phyloP scores from a whole-genome alignment of 345 rosid genomes.

The Hibiscus tridactylites region DNA sequence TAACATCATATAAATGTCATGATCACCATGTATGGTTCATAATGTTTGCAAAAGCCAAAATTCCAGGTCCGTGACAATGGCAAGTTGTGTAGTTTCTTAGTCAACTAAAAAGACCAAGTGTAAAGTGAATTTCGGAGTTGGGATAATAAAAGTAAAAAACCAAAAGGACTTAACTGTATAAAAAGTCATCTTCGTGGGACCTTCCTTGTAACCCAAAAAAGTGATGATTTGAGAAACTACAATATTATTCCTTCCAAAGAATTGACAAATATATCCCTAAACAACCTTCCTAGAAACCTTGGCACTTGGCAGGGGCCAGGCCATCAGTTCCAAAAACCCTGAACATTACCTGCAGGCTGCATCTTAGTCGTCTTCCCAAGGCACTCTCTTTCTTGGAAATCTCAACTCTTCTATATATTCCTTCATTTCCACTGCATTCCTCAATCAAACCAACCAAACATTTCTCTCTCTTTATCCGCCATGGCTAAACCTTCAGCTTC shows the following conservation, averaged over 20 bases:
- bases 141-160: not conserved
- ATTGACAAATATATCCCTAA: not conserved
- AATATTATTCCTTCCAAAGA: not conserved
- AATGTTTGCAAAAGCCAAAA: not conserved
- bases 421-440: not conserved
- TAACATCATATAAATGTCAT: not conserved
- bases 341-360: conserved; percentile 5
- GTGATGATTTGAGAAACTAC: not conserved
- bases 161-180: not conserved
- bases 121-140: not conserved
- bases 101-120: not conserved
- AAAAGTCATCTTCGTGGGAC: not conserved
- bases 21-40: not conserved
- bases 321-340: not conserved
- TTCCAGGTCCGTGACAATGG: not conserved
- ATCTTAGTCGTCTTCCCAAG: conserved; percentile 4
- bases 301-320: not conserved
- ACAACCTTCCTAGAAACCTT: not conserved
- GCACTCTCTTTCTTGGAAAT: not conserved
- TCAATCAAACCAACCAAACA: not conserved
- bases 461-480: not conserved
- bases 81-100: not conserved
- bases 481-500: not conserved
- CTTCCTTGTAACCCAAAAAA: not conserved
- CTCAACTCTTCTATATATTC: not conserved